Base-by-base conservation (phyloP, 2,329 filamentous ascomycete species). In the Leptographium radiaticola region DNA sequence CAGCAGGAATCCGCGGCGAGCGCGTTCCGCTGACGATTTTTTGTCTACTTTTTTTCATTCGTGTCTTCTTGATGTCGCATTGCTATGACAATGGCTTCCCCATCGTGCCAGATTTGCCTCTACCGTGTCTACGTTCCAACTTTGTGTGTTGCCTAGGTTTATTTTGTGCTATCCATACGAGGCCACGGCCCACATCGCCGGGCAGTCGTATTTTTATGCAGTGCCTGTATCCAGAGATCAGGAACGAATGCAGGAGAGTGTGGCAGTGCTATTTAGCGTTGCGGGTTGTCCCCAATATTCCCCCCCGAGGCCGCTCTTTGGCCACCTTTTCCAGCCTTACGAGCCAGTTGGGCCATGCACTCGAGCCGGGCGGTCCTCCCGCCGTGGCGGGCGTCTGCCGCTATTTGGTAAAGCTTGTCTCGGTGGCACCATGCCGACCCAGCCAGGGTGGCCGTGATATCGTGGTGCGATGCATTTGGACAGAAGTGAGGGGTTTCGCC, bases 181-280 rank as follows among this genome's bases (percentile, higher is more conserved):
- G 25, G 5, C 25, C 25, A 5, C 25, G 25, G 25, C 25, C 25
- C 25, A 25, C 25, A 25, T 25, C 25, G 25, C 25, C 25, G 25
- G 5, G 25, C 25, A 25, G 25, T 25, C 25, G 25, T 45, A 13
- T 31, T 6, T 30, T 11, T 45, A 10, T 45, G 43, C n/a, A 10
- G 46, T 18, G 31, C 33, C 25, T 25, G 25, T 25, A 25, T 25
- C 25, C 15, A 39, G 52, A 45, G 45, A 48, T 51, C 51, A 49
- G 53, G 56, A 53, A 47, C 54, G 53, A 54, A 57, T 62, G 61
- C 61, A 61, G 55, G 49, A n/a, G 52, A 62, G 57, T 49, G 62
- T 62, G 62, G 62, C 62, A 60, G 62, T 63, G 62, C 60, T 59
- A 48, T 57, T 51, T 62, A 62, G 60, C 58, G 60, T 34, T 50